phyloP scores from a whole-genome alignment of 441 rosid genomes.

The Erodium moschatum region DNA sequence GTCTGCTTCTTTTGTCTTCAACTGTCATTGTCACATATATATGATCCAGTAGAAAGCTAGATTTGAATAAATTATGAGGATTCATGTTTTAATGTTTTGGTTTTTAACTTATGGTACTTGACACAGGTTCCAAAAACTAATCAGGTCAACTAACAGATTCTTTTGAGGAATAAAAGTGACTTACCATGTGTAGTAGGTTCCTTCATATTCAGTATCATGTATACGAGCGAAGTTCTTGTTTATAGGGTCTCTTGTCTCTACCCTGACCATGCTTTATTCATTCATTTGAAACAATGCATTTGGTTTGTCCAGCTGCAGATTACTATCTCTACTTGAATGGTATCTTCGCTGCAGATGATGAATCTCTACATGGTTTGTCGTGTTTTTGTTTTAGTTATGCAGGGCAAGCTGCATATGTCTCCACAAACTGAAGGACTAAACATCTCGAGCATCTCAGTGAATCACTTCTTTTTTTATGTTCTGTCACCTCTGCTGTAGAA shows the following conservation, averaged over 20 bases:
- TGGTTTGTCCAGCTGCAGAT: not conserved
- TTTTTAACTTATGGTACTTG: constrained; percentile 16
- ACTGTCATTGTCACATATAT: constrained; percentile 35
- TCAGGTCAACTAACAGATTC: constrained; percentile 22
- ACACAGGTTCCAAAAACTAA: constrained; percentile 28
- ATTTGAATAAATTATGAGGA: not conserved
- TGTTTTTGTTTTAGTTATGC: constrained; percentile 33
- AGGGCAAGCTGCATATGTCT: constrained; percentile 47
- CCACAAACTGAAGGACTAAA: constrained; percentile 25
- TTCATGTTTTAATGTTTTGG: not conserved
- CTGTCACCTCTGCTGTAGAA: not conserved
- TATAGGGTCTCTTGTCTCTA: not conserved
- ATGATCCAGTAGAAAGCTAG: constrained; percentile 22
- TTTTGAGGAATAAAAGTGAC: constrained; percentile 36
- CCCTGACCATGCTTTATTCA: not conserved
- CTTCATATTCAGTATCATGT: no score
- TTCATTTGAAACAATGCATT: not conserved
- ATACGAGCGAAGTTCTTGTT: no score
- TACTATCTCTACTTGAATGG: not conserved
- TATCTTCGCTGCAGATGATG: constrained; percentile 35
- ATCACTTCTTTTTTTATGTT: not conserved
- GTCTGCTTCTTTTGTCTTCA: constrained; percentile 45
- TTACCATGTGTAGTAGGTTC: not conserved
- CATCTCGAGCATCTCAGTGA: constrained; percentile 39
- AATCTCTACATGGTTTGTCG: constrained; percentile 44